Evolutionary conservation across 1,284 basidiomycete species (phyloP), one percentile per base, ranked within the genome.

Genomic region (Puccinia brachypodii): DNA sequence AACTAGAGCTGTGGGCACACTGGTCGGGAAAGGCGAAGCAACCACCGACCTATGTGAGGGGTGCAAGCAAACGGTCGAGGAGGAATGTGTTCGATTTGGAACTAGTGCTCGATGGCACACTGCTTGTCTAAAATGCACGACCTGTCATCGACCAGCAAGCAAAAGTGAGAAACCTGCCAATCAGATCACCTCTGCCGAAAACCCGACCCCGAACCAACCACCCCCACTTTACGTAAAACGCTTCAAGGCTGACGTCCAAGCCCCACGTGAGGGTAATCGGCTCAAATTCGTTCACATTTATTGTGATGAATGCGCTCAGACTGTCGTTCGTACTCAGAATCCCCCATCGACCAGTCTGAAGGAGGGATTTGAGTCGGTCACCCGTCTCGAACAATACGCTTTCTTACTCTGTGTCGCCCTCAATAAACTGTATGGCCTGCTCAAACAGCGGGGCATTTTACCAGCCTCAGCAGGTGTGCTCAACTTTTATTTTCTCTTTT

Each of bases 21-120:
- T 88, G 33, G 82, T 85, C 42, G 85, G 84, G 2, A 84, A 85
- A 53, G 85, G 84, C 31, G 85, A 85, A 72, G 80, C 73, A 38
- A 86, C 87, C 3, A 87, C 87, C n/a, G 97, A 99, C 88, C 90
- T 96, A 50, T 99, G 97, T 86, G 91, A 94, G 69, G 92, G 91
- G 84, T 99, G 97, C 86, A 90, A 90, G 58, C 89, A 92, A 83
- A 96, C 96, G 0, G 94, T 99, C 31, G 97, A 99, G 87, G 97
- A 99, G 86, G 96, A 99, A 85, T 99, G 97, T 85, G 92, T 94
- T 58, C 90, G 96, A 80, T 88, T 96, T 40, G 96, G 95, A 50
- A 95, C 95, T 42, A 96, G 95, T 87, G 92, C 95, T 85, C 90
- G 97, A 74, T 99, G 97, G 97, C 97, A 99, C 87, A 93, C 94